Percentiles rank a stretch among this genome's conserved stretches.
Evolutionary conservation across 176 grass and related monocot genomes (phyloP).

Genomic region (Tillandsia leiboldiana): DNA sequence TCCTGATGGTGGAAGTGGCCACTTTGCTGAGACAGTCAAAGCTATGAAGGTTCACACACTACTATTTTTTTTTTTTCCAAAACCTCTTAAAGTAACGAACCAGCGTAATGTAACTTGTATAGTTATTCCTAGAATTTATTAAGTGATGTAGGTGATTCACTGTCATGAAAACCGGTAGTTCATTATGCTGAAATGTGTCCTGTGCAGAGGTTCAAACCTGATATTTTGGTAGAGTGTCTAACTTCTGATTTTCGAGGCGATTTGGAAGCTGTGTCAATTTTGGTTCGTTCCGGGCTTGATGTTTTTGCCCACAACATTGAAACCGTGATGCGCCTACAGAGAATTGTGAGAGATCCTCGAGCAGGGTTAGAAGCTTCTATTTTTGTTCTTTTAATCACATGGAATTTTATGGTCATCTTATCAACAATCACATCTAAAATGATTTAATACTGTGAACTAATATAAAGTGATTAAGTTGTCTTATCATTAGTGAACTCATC

Average conservation of each 20-base stretch:
- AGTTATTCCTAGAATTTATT: no score
- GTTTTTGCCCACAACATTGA: constrained; percentile 94
- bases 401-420: background rate
- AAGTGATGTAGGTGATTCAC: no score
- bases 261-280: constrained; percentile 45
- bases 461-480: no score
- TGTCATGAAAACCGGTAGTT: background rate
- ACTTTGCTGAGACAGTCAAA: constrained; percentile 77
- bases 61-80: background rate
- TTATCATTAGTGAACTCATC: no score
- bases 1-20: constrained; percentile 72
- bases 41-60: constrained; percentile 48
- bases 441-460: no score
- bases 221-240: constrained; percentile 74
- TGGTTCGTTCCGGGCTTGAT: constrained; percentile 71
- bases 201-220: constrained; percentile 67
- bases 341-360: constrained; percentile 85
- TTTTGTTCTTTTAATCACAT: background rate
- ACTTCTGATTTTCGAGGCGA: constrained; percentile 92
- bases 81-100: no score
- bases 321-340: constrained; percentile 69
- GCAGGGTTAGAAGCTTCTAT: constrained; percentile 44
- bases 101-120: no score
- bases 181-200: constrained; percentile 7
- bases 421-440: background rate